A percentile compares a stretch with the other conserved stretches of the same genome.
phyloP scores from a whole-genome alignment of 768 basidiomycete genomes.

The Leucosporidium creatinivorum region DNA sequence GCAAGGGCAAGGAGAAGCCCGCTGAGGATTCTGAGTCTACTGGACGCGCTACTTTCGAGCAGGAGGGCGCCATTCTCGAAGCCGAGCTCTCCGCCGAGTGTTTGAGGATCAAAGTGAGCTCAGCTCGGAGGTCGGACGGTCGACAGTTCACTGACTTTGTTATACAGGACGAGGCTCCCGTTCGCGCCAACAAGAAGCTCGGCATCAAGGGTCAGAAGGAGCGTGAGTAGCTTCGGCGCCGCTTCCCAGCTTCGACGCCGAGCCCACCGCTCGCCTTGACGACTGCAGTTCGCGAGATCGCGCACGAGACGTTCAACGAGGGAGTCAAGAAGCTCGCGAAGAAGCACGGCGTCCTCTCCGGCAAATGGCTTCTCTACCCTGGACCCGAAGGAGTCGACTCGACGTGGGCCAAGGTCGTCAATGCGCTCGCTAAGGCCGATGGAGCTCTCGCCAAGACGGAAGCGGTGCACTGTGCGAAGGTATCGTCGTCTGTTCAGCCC shows the following conservation, averaged over 20 bases:
- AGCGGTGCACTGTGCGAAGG: conserved; percentile 23
- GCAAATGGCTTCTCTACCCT: conserved; percentile 33
- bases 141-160: too few relatives aligned
- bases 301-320: conserved; percentile 6
- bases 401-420: conserved; percentile 26
- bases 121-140: neutral
- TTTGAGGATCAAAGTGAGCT: neutral
- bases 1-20: too few relatives aligned
- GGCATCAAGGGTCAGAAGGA: conserved; percentile 17
- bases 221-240: conserved; percentile 1
- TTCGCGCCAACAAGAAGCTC: conserved; percentile 17
- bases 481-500: conserved; percentile 6
- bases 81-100: neutral
- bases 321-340: conserved; percentile 21
- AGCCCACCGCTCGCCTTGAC: too few relatives aligned
- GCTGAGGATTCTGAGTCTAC: too few relatives aligned
- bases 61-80: neutral
- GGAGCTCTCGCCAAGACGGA: conserved; percentile 24
- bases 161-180: conserved; percentile 8
- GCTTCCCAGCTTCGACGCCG: neutral
- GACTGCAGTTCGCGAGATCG: conserved; percentile 12
- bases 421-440: conserved; percentile 20
- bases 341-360: conserved; percentile 14
- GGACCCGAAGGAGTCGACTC: conserved; percentile 11
- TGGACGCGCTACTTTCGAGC: neutral